Conservation (phyloP, 352 stramenopile genomes). For the Elongisporangium undulatum region DNA sequence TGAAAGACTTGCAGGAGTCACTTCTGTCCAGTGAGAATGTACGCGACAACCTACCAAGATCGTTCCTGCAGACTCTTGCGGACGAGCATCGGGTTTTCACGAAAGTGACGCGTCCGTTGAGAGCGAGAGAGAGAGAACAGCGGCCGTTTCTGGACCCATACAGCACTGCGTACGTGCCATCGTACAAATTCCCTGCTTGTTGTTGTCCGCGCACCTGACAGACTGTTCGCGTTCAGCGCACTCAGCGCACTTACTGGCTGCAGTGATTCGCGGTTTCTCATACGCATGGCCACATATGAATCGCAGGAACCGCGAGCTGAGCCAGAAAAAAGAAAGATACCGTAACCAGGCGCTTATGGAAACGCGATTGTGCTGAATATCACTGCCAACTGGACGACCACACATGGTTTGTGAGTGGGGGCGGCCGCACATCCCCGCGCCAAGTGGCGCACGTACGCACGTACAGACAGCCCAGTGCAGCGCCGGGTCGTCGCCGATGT, state of each 20-base stretch:
- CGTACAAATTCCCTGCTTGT: neutral
- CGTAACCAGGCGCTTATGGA: neutral
- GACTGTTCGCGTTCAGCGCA: neutral
- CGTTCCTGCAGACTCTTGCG: neutral
- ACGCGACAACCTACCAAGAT: neutral
- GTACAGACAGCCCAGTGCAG: neutral
- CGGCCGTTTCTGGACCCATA: neutral
- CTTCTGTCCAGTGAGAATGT: neutral
- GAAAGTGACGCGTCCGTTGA: neutral
- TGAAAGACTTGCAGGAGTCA: neutral
- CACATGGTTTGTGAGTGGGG: neutral
- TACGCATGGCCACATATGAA: neutral
- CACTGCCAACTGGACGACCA: neutral
- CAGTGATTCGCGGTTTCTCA: neutral
- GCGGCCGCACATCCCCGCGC: neutral
- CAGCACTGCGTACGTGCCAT: neutral
- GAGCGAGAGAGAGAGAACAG: neutral
- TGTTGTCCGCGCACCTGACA: neutral
- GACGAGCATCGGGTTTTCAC: neutral
- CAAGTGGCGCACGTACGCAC: neutral
- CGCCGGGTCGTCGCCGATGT: too few species aligned
- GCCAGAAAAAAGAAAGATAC: neutral
- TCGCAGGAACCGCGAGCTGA: neutral
- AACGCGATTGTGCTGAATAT: neutral
- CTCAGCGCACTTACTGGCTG: neutral